These are phyloP conservation scores for Apophysomyces sp. DNA, from an alignment of 371 early-diverging fungal genomes.

Conservation along the genomic window DNA sequence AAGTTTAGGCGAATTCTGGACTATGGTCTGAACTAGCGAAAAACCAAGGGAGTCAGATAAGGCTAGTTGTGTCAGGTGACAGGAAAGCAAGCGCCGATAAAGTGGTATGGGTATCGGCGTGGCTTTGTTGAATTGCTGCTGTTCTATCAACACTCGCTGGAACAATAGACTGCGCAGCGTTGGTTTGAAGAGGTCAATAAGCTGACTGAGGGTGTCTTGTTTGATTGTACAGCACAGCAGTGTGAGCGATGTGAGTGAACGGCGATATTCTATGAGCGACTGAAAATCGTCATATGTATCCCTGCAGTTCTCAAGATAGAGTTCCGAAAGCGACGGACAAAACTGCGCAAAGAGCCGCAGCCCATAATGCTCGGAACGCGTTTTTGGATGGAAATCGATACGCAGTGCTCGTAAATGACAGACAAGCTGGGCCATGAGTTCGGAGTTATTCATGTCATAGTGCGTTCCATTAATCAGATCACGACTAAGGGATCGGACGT, in stretches of 20 bases:
- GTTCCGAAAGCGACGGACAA: conserved; percentile 34
- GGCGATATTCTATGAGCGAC: conserved; percentile 21
- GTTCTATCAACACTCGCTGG: conserved; percentile 37
- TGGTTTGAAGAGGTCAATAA: conserved; percentile 13
- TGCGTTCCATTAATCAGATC: conserved; percentile 37
- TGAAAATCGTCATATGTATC: conserved; percentile 48
- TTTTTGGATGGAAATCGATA: conserved; percentile 43
- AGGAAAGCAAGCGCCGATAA: conserved; percentile 10
- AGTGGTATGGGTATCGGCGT: conserved; percentile 19
- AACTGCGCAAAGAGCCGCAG: conserved; percentile 31
- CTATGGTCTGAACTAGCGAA: conserved; percentile 18
- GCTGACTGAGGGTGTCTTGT: conserved; percentile 16
- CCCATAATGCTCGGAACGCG: conserved; percentile 42
- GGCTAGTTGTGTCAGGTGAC: conserved; percentile 31
- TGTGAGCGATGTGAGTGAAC: conserved; percentile 29
- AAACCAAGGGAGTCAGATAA: conserved; percentile 34
- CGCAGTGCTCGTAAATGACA: conserved; percentile 36
- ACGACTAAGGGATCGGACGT: conserved; percentile 40
- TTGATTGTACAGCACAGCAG: conserved; percentile 41
- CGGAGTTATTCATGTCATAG: conserved; percentile 39
- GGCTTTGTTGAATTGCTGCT: conserved; percentile 13
- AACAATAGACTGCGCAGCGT: conserved; percentile 21
- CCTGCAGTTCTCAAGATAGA: conserved; percentile 43
- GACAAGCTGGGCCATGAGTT: conserved; percentile 39
- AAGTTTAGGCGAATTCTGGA: conserved; percentile 25